These are phyloP conservation scores for Glaciozyma antarctica DNA, from an alignment of 768 basidiomycete species.

Conservation along the genomic window DNA sequence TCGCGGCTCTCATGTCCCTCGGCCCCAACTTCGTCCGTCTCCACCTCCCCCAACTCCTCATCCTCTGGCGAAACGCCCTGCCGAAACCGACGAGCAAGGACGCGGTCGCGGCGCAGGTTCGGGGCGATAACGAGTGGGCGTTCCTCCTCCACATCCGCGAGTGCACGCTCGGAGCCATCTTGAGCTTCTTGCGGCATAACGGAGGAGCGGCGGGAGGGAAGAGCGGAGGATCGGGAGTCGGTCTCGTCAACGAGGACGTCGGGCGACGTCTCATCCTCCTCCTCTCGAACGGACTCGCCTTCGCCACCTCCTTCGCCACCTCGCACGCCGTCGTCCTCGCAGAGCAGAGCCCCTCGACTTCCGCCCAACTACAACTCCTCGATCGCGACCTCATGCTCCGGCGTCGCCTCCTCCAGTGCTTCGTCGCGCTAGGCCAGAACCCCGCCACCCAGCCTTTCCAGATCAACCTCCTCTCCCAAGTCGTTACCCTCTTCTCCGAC, in stretches of 20 bases:
- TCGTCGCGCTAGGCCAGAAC: constrained; percentile 66
- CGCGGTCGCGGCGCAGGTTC: constrained; percentile 49
- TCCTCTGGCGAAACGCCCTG: constrained; percentile 93
- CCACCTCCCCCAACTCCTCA: constrained; percentile 84
- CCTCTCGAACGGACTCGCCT: constrained; percentile 78
- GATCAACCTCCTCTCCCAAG: constrained; percentile 65
- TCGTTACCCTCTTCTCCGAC: constrained; percentile 71
- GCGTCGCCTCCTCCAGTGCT: constrained; percentile 79
- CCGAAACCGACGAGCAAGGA: constrained; percentile 93
- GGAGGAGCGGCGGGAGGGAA: not conserved
- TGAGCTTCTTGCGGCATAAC: constrained; percentile 79
- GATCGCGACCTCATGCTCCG: constrained; percentile 75
- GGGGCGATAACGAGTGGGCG: constrained; percentile 71
- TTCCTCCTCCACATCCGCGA: constrained; percentile 87
- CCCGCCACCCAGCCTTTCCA: constrained; percentile 75
- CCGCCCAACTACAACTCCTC: constrained; percentile 49
- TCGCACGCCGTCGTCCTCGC: constrained; percentile 58
- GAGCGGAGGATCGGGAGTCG: constrained; percentile 38
- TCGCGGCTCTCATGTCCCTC: constrained; percentile 80
- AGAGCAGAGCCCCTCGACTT: constrained; percentile 38
- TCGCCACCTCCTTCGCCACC: constrained; percentile 70
- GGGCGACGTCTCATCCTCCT: constrained; percentile 77
- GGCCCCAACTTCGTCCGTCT: constrained; percentile 88
- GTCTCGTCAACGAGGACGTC: constrained; percentile 79
- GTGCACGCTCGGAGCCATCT: constrained; percentile 75